Evolutionary conservation across 2,329 filamentous ascomycete species (phyloP).

Genomic region (Xenoacremonium recifei): DNA sequence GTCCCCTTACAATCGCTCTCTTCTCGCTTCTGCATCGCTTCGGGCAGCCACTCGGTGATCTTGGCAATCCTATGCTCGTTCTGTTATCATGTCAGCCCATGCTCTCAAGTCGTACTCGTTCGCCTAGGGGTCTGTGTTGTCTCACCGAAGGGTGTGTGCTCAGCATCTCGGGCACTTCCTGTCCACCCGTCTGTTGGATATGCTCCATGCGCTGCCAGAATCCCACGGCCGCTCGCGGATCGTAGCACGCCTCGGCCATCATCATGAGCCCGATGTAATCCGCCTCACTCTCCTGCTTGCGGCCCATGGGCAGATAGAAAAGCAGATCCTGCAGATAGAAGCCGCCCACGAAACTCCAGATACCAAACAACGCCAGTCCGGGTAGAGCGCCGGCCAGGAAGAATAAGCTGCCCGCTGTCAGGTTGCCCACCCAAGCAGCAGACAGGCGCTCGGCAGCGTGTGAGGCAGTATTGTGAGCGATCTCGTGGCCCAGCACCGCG

Average conservation of each 20-base stretch:
- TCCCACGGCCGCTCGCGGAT: constrained; percentile 63
- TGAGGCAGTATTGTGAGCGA: constrained; percentile 71
- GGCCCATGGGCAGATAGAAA: constrained; percentile 65
- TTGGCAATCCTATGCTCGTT: constrained; percentile 63
- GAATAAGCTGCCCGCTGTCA: constrained; percentile 50
- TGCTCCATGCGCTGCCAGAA: constrained; percentile 69
- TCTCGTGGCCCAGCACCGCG: constrained; percentile 76
- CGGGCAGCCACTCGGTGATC: constrained; percentile 62
- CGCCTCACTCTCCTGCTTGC: constrained; percentile 73
- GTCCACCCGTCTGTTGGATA: constrained; percentile 34
- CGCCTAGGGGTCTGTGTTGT: constrained; percentile 12
- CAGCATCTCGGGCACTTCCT: constrained; percentile 66
- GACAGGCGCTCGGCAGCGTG: constrained; percentile 65
- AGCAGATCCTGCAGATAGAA: constrained; percentile 56
- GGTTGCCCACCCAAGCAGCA: constrained; percentile 49
- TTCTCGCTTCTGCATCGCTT: constrained; percentile 52
- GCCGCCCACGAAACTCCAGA: constrained; percentile 45
- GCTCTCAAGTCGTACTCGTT: no score
- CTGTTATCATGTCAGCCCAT: constrained; percentile 29
- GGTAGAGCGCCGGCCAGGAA: constrained; percentile 45
- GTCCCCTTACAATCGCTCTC: constrained; percentile 55
- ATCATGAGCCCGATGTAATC: constrained; percentile 81
- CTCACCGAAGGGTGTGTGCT: constrained; percentile 73
- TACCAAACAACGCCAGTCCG: constrained; percentile 35
- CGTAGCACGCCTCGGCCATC: constrained; percentile 78